Conservation (phyloP, 2,329 filamentous ascomycete genomes). For the Hymenoscyphus occultus region DNA sequence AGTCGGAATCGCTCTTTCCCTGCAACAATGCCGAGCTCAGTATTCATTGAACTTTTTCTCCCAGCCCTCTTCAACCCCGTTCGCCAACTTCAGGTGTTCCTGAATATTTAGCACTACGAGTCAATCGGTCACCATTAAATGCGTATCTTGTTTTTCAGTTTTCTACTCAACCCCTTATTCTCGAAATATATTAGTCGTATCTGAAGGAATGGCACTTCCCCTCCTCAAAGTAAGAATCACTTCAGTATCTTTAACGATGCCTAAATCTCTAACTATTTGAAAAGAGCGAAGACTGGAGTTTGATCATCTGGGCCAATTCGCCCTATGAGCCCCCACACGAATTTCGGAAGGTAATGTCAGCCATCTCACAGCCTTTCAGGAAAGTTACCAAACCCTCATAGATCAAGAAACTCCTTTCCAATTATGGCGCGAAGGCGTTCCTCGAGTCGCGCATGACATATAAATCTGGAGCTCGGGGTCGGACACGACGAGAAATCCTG, state of each 20-base stretch:
- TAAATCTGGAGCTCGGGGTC: background rate
- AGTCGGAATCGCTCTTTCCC: background rate
- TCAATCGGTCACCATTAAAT: too few species aligned
- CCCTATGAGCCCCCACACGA: background rate
- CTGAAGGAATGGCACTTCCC: background rate
- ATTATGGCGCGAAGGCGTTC: background rate
- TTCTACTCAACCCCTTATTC: too few species aligned
- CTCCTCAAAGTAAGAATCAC: background rate
- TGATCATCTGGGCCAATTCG: background rate
- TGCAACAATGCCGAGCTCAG: background rate
- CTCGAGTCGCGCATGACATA: background rate
- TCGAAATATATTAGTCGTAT: background rate
- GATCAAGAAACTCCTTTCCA: background rate
- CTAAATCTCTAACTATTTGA: too few species aligned
- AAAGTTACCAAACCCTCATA: background rate
- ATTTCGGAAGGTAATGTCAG: background rate
- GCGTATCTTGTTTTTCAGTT: too few species aligned
- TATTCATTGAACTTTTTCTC: background rate
- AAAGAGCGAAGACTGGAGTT: background rate
- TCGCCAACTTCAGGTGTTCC: background rate
- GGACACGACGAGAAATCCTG: background rate
- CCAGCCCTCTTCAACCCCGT: background rate
- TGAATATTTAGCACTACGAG: too few species aligned
- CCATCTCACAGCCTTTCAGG: background rate
- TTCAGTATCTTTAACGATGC: background rate